Base-by-base conservation (phyloP, 495 filamentous ascomycete genomes). In the Penicillium dipodomyicola region DNA sequence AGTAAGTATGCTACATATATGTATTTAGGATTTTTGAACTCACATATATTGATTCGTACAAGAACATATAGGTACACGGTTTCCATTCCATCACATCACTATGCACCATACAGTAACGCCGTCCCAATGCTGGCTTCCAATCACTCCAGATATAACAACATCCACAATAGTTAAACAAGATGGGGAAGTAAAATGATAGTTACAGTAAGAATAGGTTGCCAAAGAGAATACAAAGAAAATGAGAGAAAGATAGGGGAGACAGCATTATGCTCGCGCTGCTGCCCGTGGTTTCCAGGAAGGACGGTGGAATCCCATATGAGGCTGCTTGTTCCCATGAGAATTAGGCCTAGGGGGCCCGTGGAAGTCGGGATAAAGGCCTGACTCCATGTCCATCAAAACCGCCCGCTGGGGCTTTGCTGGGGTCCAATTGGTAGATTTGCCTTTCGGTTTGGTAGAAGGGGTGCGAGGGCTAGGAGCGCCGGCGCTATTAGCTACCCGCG, bases 361-460 rank as follows among this genome's bases (percentile, higher is more conserved):
- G 56, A 75, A 76, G 40, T 73, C 71, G 14, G 63, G 65, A 32
- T 74, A 77, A 2, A 77, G 58, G 5, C 64, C 65, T 5, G 73
- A 67, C 14, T 74, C 70, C 48, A 76, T 59, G 14, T 81, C 78
- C 67, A 82, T 69, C 12, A 82, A 65, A 22, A 78, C 67, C 23
- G 79, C 77, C 32, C 74, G 68, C 57, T 82, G 79, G 12, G 76
- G 74, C 44, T 68, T 65, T 20, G 74, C 72, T 5, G 65, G 56
- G 15, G 67, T 58, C 25, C 61, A 52, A 22, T 22, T 40, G 15
- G 57, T 56, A 19, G 69, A 32, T 45, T 69, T 77, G 14, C 65
- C 45, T 11, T 58, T 65, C 9, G 52, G 29, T 39, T 65, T 68
- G 8, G 51, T 33, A 23, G 61, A n/a, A 10, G 60, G 33, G 20